Conservation (phyloP, 768 basidiomycete genomes). For the Phanerochaete carnosa region DNA sequence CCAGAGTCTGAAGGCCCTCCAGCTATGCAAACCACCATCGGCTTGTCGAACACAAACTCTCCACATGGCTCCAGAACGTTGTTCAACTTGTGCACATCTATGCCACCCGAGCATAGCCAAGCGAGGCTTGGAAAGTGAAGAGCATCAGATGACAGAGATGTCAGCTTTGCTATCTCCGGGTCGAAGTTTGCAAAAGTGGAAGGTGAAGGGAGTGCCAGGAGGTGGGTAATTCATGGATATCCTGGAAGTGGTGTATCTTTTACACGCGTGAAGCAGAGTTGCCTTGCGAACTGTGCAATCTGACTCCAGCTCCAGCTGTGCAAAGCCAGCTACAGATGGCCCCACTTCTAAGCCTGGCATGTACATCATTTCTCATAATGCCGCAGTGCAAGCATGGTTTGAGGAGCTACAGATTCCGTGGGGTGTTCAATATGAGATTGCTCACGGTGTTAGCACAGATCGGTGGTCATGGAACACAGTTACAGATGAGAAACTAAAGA, state of each 20-base stretch:
- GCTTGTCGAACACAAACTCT: neutral
- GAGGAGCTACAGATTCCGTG: conserved; percentile 34
- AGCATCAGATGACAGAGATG: neutral
- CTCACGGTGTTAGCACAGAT: conserved; percentile 35
- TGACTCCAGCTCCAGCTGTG: neutral
- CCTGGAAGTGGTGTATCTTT: neutral
- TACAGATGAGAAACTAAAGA: conserved; percentile 15
- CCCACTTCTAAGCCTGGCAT: neutral
- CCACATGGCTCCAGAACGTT: neutral
- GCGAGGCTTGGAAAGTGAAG: neutral
- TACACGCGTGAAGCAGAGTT: neutral
- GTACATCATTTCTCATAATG: conserved; percentile 30
- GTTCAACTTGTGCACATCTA: neutral
- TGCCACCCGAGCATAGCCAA: neutral
- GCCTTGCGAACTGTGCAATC: neutral
- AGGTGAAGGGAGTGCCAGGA: neutral
- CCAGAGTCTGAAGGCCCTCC: neutral
- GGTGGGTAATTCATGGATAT: neutral
- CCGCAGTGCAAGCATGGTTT: conserved; percentile 25
- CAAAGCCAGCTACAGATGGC: neutral
- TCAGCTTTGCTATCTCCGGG: neutral
- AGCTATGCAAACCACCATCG: neutral
- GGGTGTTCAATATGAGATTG: conserved; percentile 44
- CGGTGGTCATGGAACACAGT: conserved; percentile 37
- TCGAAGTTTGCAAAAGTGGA: neutral